These are phyloP conservation scores for Lactarius sp. DNA, from an alignment of 768 basidiomycete genomes.

Conservation along the genomic window DNA sequence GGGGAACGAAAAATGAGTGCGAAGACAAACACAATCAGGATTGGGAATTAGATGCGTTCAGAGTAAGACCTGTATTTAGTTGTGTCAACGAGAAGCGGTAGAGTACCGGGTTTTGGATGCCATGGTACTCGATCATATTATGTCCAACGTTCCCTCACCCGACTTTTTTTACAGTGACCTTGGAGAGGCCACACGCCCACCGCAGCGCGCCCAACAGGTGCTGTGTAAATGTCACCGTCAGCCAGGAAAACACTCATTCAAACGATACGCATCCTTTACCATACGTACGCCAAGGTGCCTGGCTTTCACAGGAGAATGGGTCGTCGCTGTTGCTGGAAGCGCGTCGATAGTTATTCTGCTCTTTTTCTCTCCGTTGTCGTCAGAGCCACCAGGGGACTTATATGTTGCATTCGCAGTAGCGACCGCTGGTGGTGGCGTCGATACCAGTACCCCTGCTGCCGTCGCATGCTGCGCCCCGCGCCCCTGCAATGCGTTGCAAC, in stretches of 20 bases:
- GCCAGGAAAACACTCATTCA: neutral
- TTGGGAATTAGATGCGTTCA: too few species aligned
- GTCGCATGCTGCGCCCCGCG: neutral
- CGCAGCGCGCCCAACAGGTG: constrained; percentile 5
- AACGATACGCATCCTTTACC: too few species aligned
- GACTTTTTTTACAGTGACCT: too few species aligned
- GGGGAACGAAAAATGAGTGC: too few species aligned
- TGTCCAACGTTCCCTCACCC: neutral
- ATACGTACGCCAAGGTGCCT: constrained; percentile 6
- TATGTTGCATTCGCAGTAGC: neutral
- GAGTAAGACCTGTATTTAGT: too few species aligned
- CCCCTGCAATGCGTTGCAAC: neutral
- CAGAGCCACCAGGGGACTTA: neutral
- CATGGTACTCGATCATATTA: too few species aligned
- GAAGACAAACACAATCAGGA: too few species aligned
- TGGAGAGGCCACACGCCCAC: neutral
- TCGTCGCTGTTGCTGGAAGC: too few species aligned
- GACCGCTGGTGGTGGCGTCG: too few species aligned
- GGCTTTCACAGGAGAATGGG: neutral
- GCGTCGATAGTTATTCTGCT: too few species aligned
- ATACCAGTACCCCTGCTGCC: neutral
- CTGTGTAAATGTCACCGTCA: neutral
- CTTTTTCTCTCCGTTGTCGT: neutral
- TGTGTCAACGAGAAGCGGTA: too few species aligned
- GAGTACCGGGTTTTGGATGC: too few species aligned